Percentiles rank a stretch among this genome's conserved stretches.
These are phyloP conservation scores for Gremmenia infestans DNA, from an alignment of 2,329 filamentous ascomycete species.

Conservation along the genomic window DNA sequence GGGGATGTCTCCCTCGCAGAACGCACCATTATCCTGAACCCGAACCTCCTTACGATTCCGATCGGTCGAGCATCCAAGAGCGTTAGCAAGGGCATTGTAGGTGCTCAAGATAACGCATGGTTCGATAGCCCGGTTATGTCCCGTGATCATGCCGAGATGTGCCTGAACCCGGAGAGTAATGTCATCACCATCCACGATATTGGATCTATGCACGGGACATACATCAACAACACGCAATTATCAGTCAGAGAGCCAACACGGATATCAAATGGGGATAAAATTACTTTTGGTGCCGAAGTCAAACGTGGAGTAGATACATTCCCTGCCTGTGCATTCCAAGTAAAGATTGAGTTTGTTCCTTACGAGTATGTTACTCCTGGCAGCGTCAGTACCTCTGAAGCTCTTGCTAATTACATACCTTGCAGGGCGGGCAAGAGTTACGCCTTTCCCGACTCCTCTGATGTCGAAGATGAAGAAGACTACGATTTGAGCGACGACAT, in stretches of 20 bases:
- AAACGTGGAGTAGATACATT: conserved; percentile 40
- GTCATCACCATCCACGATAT: conserved; percentile 51
- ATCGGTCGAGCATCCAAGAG: conserved; percentile 45
- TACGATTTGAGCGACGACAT: conserved; percentile 25
- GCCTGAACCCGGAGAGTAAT: conserved; percentile 39
- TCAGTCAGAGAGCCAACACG: conserved; percentile 23
- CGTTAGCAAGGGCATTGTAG: conserved; percentile 38
- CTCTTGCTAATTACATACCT: conserved; percentile 3
- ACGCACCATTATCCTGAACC: conserved; percentile 23
- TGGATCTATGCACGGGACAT: conserved; percentile 59
- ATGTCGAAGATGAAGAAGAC: conserved; percentile 28
- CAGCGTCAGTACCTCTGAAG: background rate
- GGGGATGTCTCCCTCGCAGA: conserved; percentile 17
- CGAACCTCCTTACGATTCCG: conserved; percentile 8
- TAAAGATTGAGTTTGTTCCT: conserved; percentile 22
- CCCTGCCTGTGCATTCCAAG: conserved; percentile 27
- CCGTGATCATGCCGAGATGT: conserved; percentile 56
- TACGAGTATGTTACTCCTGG: conserved; percentile 23
- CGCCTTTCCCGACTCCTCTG: conserved; percentile 26
- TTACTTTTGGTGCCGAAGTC: conserved; percentile 46
- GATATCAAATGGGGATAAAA: conserved; percentile 33
- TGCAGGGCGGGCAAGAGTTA: conserved; percentile 19
- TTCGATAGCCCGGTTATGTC: conserved; percentile 71
- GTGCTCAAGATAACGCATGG: conserved; percentile 53
- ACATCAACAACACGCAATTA: conserved; percentile 44